Percentiles rank a stretch among this genome's conserved stretches.
phyloP scores from a whole-genome alignment of 1,284 basidiomycete species.

The Laetiporus sulphureus region DNA sequence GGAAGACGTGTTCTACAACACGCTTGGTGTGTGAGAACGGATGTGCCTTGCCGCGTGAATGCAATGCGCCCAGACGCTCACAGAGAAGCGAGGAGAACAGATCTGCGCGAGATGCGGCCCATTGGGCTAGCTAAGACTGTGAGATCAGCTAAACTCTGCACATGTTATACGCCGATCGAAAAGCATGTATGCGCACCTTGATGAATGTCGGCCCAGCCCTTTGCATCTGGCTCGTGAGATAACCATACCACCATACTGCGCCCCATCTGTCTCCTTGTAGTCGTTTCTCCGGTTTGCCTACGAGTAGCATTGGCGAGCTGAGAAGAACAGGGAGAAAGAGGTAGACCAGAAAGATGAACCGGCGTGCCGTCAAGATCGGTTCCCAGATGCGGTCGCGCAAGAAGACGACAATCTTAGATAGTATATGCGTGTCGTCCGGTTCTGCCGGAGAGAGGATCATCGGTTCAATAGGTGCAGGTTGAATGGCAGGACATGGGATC shows the following conservation, averaged over 20 bases:
- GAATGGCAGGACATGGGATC: constrained; percentile 47
- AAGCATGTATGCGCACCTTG: constrained; percentile 54
- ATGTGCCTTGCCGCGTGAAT: constrained; percentile 88
- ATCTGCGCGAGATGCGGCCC: constrained; percentile 95
- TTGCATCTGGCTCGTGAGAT: constrained; percentile 89
- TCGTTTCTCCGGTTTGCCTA: constrained; percentile 55
- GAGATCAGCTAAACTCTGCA: background rate
- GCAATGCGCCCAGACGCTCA: constrained; percentile 78
- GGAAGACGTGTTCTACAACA: constrained; percentile 84
- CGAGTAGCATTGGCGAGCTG: constrained; percentile 77
- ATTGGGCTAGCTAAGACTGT: constrained; percentile 78
- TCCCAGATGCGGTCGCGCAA: constrained; percentile 67
- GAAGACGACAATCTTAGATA: constrained; percentile 35
- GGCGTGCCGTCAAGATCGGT: constrained; percentile 76
- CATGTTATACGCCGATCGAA: constrained; percentile 5
- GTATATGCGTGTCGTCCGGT: constrained; percentile 36
- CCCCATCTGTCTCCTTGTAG: constrained; percentile 74
- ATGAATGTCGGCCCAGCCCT: constrained; percentile 95
- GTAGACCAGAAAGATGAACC: constrained; percentile 81
- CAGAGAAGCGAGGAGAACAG: constrained; percentile 94
- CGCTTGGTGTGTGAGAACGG: constrained; percentile 74
- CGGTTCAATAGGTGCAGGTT: constrained; percentile 14
- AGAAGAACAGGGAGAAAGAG: constrained; percentile 89
- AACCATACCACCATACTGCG: constrained; percentile 92
- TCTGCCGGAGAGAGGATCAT: constrained; percentile 60